Conservation (phyloP, 2,329 filamentous ascomycete genomes). For the Magnaporthiopsis rhizophila region DNA sequence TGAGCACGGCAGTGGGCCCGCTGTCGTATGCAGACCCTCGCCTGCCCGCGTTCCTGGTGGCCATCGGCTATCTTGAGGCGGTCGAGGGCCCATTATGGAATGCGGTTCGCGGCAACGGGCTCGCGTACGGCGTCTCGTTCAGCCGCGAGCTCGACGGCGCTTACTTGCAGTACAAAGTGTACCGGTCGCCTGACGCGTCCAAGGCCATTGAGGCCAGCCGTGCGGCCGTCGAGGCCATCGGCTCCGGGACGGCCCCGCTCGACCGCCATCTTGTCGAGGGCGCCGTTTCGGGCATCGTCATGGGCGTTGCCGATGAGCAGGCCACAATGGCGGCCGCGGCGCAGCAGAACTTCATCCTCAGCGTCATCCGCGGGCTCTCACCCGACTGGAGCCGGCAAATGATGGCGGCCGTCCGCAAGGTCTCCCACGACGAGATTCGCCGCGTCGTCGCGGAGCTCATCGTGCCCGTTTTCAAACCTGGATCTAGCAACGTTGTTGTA, state of each 20-base stretch:
- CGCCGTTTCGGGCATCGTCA: slow-evolving; percentile 82
- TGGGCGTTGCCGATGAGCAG: slow-evolving; percentile 80
- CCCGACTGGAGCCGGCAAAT: slow-evolving; percentile 72
- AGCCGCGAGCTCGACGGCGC: slow-evolving; percentile 70
- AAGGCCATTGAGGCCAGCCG: slow-evolving; percentile 77
- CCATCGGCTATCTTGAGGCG: slow-evolving; percentile 82
- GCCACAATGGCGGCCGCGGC: slow-evolving; percentile 77
- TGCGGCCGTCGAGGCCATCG: slow-evolving; percentile 66
- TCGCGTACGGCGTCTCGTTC: slow-evolving; percentile 85
- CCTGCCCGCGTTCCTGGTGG: slow-evolving; percentile 78
- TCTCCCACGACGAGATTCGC: slow-evolving; percentile 70
- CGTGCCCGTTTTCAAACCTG: slow-evolving; percentile 70
- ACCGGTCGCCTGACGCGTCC: slow-evolving; percentile 80
- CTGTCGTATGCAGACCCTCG: slow-evolving; percentile 67
- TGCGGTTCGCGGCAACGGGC: slow-evolving; percentile 82
- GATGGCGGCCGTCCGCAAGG: slow-evolving; percentile 66
- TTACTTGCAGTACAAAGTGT: slow-evolving; percentile 75
- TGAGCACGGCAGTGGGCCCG: slow-evolving; percentile 67
- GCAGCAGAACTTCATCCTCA: slow-evolving; percentile 71
- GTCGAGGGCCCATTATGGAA: slow-evolving; percentile 94
- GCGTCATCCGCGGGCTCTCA: slow-evolving; percentile 68
- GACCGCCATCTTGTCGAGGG: slow-evolving; percentile 81
- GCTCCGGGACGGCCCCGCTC: slow-evolving; percentile 61
- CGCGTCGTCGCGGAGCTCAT: slow-evolving; percentile 66
- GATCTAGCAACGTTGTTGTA: slow-evolving; percentile 75